These are phyloP conservation scores for Fusarium agapanthi DNA, from an alignment of 2,329 filamentous ascomycete species.

Conservation along the genomic window DNA sequence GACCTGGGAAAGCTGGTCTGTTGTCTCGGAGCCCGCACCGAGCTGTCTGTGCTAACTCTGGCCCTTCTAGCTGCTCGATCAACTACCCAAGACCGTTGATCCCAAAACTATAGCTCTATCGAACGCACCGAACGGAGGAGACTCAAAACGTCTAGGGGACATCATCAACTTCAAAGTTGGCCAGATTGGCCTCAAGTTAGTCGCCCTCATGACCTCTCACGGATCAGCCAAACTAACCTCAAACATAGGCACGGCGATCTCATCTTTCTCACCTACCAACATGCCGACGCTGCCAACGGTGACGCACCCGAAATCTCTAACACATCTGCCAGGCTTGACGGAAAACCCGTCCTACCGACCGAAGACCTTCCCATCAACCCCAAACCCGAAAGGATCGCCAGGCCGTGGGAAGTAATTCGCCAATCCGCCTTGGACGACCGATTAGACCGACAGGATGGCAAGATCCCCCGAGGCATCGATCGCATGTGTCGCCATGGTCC, in stretches of 20 bases:
- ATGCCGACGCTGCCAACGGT: slow-evolving; percentile 55
- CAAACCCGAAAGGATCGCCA: slow-evolving; percentile 67
- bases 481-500: slow-evolving; percentile 96
- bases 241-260: slow-evolving; percentile 79
- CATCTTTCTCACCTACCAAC: slow-evolving; percentile 84
- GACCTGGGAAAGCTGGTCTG: slow-evolving; percentile 65
- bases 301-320: slow-evolving; percentile 44
- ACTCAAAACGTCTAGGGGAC: slow-evolving; percentile 67
- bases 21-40: not conserved
- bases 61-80: slow-evolving; percentile 59
- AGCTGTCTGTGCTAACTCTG: slow-evolving; percentile 23
- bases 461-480: slow-evolving; percentile 80
- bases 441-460: slow-evolving; percentile 88
- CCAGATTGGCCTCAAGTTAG: slow-evolving; percentile 68
- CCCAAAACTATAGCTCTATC: slow-evolving; percentile 68
- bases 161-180: slow-evolving; percentile 64
- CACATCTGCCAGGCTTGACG: slow-evolving; percentile 77
- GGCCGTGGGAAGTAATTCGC: slow-evolving; percentile 83
- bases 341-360: slow-evolving; percentile 74
- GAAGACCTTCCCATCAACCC: slow-evolving; percentile 74
- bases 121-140: slow-evolving; percentile 66
- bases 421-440: slow-evolving; percentile 89
- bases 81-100: slow-evolving; percentile 70
- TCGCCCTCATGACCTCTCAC: not conserved
- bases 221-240: not conserved